Conservation (phyloP, 192 early-diverging fungal genomes). For the Bifiguratus adelaidae region DNA sequence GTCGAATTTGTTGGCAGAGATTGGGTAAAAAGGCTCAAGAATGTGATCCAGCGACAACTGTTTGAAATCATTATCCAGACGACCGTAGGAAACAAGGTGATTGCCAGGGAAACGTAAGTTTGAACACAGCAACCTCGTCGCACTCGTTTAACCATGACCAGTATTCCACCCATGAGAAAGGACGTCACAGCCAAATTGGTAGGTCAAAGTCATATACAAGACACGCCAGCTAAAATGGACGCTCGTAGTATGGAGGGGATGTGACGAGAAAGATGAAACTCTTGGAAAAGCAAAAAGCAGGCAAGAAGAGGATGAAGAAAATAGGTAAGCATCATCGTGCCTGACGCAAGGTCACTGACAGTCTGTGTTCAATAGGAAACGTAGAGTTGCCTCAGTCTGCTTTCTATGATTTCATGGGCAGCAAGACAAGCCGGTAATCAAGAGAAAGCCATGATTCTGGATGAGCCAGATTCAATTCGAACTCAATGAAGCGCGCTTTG, state of each 20-base stretch:
- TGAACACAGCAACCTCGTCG: not conserved
- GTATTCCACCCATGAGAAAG: conserved; percentile 76
- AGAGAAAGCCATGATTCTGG: no score
- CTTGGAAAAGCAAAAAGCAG: conserved; percentile 88
- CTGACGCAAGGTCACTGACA: not conserved
- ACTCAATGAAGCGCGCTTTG: no score
- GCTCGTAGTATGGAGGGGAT: conserved; percentile 80
- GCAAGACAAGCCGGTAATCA: no score
- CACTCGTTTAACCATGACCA: conserved; percentile 7
- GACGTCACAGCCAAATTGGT: conserved; percentile 94
- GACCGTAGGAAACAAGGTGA: conserved; percentile 67
- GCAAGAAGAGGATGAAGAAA: conserved; percentile 87
- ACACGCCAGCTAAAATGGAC: not conserved
- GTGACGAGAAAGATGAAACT: conserved; percentile 97
- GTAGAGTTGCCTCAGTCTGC: conserved; percentile 91
- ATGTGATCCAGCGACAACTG: conserved; percentile 75
- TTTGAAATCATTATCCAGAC: conserved; percentile 95
- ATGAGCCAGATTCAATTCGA: no score
- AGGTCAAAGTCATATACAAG: conserved; percentile 17
- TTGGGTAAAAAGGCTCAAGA: conserved; percentile 74
- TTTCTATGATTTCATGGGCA: conserved; percentile 62
- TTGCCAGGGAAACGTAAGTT: conserved; percentile 72
- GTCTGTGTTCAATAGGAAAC: conserved; percentile 40
- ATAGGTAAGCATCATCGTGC: conserved; percentile 31
- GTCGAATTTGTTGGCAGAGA: conserved; percentile 65